A percentile compares a stretch with the other conserved stretches of the same genome.
Conservation (phyloP, 225 moss, liverwort and hornwort species). For the Takakia lepidozioides region DNA sequence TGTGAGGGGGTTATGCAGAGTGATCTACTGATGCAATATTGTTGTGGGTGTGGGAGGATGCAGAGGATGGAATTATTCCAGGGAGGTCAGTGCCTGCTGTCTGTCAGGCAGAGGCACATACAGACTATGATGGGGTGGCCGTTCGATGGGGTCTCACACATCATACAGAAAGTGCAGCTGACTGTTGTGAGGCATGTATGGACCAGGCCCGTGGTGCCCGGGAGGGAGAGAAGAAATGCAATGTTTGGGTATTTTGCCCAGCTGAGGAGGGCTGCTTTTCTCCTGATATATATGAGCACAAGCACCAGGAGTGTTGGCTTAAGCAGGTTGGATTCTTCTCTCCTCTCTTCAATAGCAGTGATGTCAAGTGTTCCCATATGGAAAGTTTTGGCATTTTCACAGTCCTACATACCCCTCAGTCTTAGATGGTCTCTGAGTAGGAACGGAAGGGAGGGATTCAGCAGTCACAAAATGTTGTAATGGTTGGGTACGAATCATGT, state of each 20-base stretch:
- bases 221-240: constrained; percentile 50
- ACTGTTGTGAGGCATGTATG: constrained; percentile 88
- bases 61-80: constrained; percentile 61
- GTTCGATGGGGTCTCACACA: constrained; percentile 80
- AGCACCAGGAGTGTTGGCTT: constrained; percentile 89
- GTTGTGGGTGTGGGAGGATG: constrained; percentile 10
- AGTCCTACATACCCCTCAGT: too few species aligned
- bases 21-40: too few species aligned
- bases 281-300: constrained; percentile 77
- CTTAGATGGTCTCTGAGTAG: too few species aligned
- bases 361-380: too few species aligned
- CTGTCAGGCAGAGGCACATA: constrained; percentile 67
- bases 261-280: constrained; percentile 76
- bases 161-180: constrained; percentile 73
- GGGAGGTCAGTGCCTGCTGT: constrained; percentile 53
- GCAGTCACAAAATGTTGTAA: too few species aligned
- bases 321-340: too few species aligned
- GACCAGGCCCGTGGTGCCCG: constrained; percentile 48
- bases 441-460: too few species aligned
- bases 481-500: too few species aligned
- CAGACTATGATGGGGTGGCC: constrained; percentile 70
- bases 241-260: constrained; percentile 91
- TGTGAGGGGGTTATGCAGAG: too few species aligned
- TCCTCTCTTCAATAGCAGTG: too few species aligned
- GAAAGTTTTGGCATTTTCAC: too few species aligned